phyloP scores from a whole-genome alignment of 345 rosid species.

The Populus davidiana region DNA sequence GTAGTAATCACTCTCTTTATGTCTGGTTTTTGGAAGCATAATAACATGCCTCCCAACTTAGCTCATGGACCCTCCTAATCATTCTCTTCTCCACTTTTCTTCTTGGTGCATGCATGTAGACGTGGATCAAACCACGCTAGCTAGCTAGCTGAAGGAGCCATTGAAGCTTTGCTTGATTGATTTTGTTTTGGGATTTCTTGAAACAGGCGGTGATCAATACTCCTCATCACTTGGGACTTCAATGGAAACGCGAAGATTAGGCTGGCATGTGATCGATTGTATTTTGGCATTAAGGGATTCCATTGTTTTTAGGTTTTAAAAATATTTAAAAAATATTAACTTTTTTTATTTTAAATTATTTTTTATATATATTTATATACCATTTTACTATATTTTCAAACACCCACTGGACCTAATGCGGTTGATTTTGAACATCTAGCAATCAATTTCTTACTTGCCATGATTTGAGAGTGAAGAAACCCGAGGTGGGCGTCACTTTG shows the following conservation, averaged over 20 bases:
- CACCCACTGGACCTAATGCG: slow-evolving; percentile 5
- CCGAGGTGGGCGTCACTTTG: too few species aligned
- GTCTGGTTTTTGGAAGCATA: slow-evolving; percentile 20
- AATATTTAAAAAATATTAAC: too few species aligned
- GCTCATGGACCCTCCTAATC: not conserved
- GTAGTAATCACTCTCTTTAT: not conserved
- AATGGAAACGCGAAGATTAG: slow-evolving; percentile 10
- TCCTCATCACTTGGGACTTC: not conserved
- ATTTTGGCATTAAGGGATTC: slow-evolving; percentile 22
- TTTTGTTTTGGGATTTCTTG: not conserved
- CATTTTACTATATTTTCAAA: too few species aligned
- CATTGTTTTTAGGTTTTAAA: too few species aligned
- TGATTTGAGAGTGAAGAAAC: slow-evolving; percentile 18
- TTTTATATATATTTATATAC: too few species aligned
- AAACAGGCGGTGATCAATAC: not conserved
- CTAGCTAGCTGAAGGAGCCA: not conserved
- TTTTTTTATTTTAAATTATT: too few species aligned
- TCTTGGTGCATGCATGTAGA: slow-evolving; percentile 11
- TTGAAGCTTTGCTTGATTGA: not conserved
- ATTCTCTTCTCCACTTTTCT: not conserved
- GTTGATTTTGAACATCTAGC: slow-evolving; percentile 4
- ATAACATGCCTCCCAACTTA: not conserved
- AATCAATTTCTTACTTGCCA: slow-evolving; percentile 19
- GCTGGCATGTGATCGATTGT: slow-evolving; percentile 18
- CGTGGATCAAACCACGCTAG: not conserved